Conservation (phyloP, 116 monocot species). For the Papilionanthe hybrid region DNA sequence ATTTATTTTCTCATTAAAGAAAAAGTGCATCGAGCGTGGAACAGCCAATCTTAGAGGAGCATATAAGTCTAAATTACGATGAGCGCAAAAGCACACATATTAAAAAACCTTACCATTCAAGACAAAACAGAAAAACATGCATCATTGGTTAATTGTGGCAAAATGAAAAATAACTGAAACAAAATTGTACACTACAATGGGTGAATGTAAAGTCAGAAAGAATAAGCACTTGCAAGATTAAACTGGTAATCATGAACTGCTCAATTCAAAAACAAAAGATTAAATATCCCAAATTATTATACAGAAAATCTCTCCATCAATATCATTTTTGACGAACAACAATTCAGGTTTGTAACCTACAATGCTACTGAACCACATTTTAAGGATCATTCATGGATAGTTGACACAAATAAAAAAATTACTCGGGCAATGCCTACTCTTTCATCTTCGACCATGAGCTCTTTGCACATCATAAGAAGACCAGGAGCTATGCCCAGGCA, state of each 20-base stretch:
- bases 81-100: neutral
- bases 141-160: neutral
- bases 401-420: neutral
- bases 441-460: conserved; percentile 43
- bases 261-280: neutral
- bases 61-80: neutral
- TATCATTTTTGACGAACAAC: neutral
- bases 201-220: no score
- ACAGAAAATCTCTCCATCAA: neutral
- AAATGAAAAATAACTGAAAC: neutral
- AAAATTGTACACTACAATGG: no score
- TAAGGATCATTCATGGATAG: neutral
- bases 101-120: neutral
- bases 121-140: neutral
- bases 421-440: neutral
- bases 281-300: neutral
- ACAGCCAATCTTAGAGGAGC: no score
- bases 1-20: no score
- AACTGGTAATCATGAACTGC: no score
- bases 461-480: conserved; percentile 56
- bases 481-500: conserved; percentile 34
- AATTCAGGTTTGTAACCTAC: neutral
- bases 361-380: neutral
- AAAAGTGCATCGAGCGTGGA: no score
- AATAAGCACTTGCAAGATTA: neutral